Evolutionary conservation across 495 filamentous ascomycete species (phyloP).

Genomic region (Tuber umbilicatum): DNA sequence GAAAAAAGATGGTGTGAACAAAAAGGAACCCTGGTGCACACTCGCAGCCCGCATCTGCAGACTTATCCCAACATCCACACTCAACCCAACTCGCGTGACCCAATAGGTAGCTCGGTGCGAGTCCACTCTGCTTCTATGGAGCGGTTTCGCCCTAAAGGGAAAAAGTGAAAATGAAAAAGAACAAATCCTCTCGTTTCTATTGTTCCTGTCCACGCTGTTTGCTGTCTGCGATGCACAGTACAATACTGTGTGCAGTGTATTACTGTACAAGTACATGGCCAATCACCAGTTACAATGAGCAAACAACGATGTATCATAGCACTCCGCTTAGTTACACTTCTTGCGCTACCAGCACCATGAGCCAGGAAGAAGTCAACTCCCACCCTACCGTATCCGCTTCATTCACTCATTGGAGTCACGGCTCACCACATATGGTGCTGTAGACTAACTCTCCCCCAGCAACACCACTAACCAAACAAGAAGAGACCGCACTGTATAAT

Average conservation of each 20-base stretch:
- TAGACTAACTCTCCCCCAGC: too few species aligned
- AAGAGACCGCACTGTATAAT: too few species aligned
- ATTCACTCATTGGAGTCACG: neutral
- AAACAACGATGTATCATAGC: neutral
- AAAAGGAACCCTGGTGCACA: conserved; percentile 34
- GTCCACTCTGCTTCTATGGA: neutral
- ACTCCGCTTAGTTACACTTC: too few species aligned
- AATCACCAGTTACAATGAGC: too few species aligned
- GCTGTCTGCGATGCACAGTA: neutral
- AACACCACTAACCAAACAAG: too few species aligned
- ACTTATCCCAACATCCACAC: conserved; percentile 18
- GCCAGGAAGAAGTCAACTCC: neutral
- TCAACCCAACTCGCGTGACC: conserved; percentile 32
- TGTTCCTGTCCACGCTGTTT: neutral
- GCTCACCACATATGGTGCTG: neutral
- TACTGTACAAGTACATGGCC: too few species aligned
- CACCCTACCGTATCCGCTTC: neutral
- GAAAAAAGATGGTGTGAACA: conserved; percentile 25
- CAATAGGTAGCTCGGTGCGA: conserved; percentile 24
- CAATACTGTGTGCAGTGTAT: neutral
- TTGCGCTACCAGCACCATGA: too few species aligned
- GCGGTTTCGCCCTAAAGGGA: neutral
- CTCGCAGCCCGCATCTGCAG: conserved; percentile 29
- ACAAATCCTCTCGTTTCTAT: too few species aligned
- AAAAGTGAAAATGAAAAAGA: too few species aligned